These are phyloP conservation scores for Diatrype stigma DNA, from an alignment of 2,329 filamentous ascomycete genomes.

Conservation along the genomic window DNA sequence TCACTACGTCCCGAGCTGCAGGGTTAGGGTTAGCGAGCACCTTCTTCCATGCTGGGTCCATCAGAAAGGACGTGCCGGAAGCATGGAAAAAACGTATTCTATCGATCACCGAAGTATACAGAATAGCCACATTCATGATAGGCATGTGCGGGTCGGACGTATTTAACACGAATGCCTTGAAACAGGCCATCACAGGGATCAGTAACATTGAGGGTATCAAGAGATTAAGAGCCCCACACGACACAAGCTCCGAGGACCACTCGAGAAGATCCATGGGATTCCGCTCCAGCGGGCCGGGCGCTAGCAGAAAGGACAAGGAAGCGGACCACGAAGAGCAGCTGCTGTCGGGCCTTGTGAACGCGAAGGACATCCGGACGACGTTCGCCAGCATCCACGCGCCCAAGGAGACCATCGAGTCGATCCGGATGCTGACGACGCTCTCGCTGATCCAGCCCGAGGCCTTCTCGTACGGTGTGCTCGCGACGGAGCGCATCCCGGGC, in stretches of 20 bases:
- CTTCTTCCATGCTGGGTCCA: not conserved
- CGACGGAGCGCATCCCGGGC: slow-evolving; percentile 85
- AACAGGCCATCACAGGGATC: slow-evolving; percentile 12
- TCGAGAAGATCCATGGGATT: slow-evolving; percentile 17
- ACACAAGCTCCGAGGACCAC: slow-evolving; percentile 30
- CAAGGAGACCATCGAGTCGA: slow-evolving; percentile 74
- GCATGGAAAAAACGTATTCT: slow-evolving; percentile 15
- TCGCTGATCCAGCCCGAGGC: slow-evolving; percentile 85
- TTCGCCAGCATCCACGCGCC: slow-evolving; percentile 85
- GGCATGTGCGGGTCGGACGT: slow-evolving; percentile 11
- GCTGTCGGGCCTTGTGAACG: slow-evolving; percentile 75
- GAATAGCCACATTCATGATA: slow-evolving; percentile 25
- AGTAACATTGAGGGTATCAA: slow-evolving; percentile 18
- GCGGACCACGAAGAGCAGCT: slow-evolving; percentile 81
- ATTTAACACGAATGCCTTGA: slow-evolving; percentile 12
- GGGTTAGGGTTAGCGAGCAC: slow-evolving; percentile 12
- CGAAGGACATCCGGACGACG: slow-evolving; percentile 76
- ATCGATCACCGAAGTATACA: slow-evolving; percentile 22
- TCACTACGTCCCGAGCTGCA: not conserved
- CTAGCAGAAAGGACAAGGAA: slow-evolving; percentile 41
- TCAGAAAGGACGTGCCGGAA: slow-evolving; percentile 3
- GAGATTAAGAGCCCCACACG: slow-evolving; percentile 34
- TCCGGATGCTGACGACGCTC: slow-evolving; percentile 84
- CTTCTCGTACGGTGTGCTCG: slow-evolving; percentile 92
- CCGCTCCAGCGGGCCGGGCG: slow-evolving; percentile 27